Base-by-base conservation (phyloP, 2,329 filamentous ascomycete species). In the Coniochaeta prunicola region DNA sequence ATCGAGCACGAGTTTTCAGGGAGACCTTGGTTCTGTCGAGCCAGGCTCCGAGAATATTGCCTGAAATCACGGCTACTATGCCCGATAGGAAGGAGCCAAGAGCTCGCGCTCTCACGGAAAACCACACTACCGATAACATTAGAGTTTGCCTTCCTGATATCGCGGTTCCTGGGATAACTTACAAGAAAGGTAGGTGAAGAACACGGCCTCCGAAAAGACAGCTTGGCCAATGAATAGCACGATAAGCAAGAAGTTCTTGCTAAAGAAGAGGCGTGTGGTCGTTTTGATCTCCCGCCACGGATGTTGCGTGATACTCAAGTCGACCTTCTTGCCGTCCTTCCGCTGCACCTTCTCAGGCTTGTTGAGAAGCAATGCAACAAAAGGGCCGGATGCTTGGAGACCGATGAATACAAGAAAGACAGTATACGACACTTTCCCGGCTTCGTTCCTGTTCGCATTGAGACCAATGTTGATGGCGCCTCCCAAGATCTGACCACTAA, bases 381-480 rank as follows among this genome's bases (percentile, higher is more conserved):
- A 76, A 0, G 87, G 87, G 0, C 85, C 88, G 0, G 80, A 63
- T 0, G 83, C 84, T 66, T 91, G 89, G 0, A 92, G 71, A 0
- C 83, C 86, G 59, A 91, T 90, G 65, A 91, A 91, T 21, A 89
- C 70, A 10, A 88, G 72, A 62, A 84, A 91, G 0, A 91, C 87
- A 0, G 80, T 80, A 62, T 89, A 90, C 0, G 85, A 88, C 33
- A 58, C 57, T 12, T 53, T 54, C 17, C 57, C 57, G 4, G 64
- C 64, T 21, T 61, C 33, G 53, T 57, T 53, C 13, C 45, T 53
- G 15, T 60, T 53, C 15, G 61, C 59, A 26, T 64, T 64, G 33
- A 64, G 31, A 21, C 61, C 60, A 6, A 64, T 57, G 57, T 63
- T 64, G 57, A 64, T 64, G 17, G 62, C 62, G 5, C 62, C 62